Conservation (phyloP, 1,139 yeast genomes). For the Torulaspora globosa region DNA sequence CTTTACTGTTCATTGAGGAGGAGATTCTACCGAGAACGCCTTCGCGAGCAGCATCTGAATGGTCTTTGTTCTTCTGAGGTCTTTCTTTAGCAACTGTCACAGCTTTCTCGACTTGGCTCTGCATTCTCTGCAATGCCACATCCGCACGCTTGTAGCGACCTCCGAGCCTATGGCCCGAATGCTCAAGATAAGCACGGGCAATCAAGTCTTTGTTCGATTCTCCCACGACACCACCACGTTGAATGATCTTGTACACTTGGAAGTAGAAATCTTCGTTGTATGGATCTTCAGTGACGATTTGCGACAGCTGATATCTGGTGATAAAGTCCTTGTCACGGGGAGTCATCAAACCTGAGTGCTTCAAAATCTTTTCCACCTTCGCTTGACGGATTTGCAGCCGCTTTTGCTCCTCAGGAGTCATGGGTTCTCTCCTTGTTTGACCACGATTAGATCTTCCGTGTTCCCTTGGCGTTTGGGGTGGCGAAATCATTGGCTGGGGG, state of each 20-base stretch:
- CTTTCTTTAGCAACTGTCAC: conserved; percentile 90
- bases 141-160: conserved; percentile 89
- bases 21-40: conserved; percentile 91
- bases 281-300: conserved; percentile 95
- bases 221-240: conserved; percentile 46
- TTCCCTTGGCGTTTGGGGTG: conserved; percentile 16
- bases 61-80: conserved; percentile 56
- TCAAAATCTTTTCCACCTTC: conserved; percentile 72
- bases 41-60: conserved; percentile 59
- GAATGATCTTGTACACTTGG: conserved; percentile 87
- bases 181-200: conserved; percentile 93
- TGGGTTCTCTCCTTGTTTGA: conserved; percentile 36
- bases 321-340: conserved; percentile 95
- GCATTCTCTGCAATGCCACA: conserved; percentile 95
- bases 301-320: conserved; percentile 89
- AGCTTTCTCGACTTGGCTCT: conserved; percentile 95
- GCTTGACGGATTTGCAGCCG: conserved; percentile 67
- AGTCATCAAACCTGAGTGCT: conserved; percentile 90
- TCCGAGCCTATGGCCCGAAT: conserved; percentile 86
- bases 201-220: conserved; percentile 53
- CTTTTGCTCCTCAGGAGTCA: conserved; percentile 51
- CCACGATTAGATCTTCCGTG: conserved; percentile 18
- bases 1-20: conserved; percentile 66
- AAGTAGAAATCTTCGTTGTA: conserved; percentile 95
- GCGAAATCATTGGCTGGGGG: conserved; percentile 15